phyloP scores from a whole-genome alignment of 768 basidiomycete genomes.

The Rhodocollybia butyracea region DNA sequence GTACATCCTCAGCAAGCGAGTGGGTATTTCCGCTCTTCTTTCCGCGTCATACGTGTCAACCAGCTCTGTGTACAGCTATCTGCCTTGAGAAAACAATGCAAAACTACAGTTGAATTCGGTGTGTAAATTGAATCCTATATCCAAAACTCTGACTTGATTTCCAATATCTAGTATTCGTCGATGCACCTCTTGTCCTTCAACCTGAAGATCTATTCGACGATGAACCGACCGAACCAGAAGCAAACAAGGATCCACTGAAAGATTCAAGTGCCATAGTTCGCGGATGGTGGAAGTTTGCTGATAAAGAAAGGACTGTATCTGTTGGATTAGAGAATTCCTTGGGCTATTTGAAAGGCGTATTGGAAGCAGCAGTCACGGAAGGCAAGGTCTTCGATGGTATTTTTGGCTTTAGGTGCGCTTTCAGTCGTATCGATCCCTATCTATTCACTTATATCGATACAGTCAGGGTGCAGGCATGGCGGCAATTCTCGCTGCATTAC shows the following conservation, averaged over 20 bases:
- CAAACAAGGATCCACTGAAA: conserved; percentile 45
- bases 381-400: conserved; percentile 43
- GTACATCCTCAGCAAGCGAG: conserved; percentile 4
- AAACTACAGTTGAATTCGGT: conserved; percentile 4
- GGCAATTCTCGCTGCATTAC: conserved; percentile 63
- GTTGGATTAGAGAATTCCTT: conserved; percentile 60
- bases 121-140: background rate
- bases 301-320: conserved; percentile 49
- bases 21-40: background rate
- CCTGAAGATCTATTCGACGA: conserved; percentile 52
- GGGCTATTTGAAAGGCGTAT: conserved; percentile 47
- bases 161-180: conserved; percentile 57
- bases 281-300: conserved; percentile 62
- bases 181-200: conserved; percentile 64
- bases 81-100: conserved; percentile 4
- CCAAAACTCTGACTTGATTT: background rate
- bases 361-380: conserved; percentile 67
- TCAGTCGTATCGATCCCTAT: background rate
- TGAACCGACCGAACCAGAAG: conserved; percentile 21
- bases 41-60: background rate
- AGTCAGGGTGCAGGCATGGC: conserved; percentile 83
- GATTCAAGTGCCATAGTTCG: conserved; percentile 35
- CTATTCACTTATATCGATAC: background rate
- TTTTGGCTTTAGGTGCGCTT: conserved; percentile 69
- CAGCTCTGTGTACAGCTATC: background rate